These are phyloP conservation scores for Leucoagaricus sp. DNA, from an alignment of 1,284 basidiomycete genomes.

Conservation along the genomic window DNA sequence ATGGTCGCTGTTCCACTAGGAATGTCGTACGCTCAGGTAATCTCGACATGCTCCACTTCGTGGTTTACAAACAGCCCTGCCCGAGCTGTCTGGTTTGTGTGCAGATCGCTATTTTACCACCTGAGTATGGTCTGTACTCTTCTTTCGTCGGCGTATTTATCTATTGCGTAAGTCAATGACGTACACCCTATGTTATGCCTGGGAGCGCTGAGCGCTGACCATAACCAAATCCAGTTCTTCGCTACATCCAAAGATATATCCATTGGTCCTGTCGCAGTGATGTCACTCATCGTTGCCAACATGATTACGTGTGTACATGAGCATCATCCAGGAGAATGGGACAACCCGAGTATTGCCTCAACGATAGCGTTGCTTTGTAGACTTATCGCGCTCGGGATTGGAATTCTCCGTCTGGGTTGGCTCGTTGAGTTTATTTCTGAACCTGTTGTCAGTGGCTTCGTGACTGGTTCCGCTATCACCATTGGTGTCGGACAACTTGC, in stretches of 20 bases:
- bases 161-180: conserved; percentile 71
- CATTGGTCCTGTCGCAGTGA: conserved; percentile 96
- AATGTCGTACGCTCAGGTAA: conserved; percentile 79
- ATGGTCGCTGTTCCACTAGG: conserved; percentile 90
- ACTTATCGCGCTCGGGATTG: conserved; percentile 91
- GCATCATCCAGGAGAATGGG: conserved; percentile 55
- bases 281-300: conserved; percentile 90
- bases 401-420: conserved; percentile 92
- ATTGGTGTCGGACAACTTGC: background rate
- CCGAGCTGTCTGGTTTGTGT: background rate
- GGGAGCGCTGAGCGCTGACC: background rate
- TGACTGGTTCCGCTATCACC: conserved; percentile 61
- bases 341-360: conserved; percentile 78
- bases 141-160: conserved; percentile 89
- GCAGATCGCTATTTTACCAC: conserved; percentile 81
- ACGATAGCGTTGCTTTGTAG: conserved; percentile 88
- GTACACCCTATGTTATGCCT: too few species aligned
- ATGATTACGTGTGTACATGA: conserved; percentile 72
- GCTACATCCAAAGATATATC: conserved; percentile 96
- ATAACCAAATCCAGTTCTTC: conserved; percentile 60
- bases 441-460: conserved; percentile 92
- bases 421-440: conserved; percentile 93
- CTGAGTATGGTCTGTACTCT: conserved; percentile 94
- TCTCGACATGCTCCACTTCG: conserved; percentile 12
- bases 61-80: too few species aligned